Base-by-base conservation (phyloP, 192 early-diverging fungal genomes). In the Mortierella hygrophila region DNA sequence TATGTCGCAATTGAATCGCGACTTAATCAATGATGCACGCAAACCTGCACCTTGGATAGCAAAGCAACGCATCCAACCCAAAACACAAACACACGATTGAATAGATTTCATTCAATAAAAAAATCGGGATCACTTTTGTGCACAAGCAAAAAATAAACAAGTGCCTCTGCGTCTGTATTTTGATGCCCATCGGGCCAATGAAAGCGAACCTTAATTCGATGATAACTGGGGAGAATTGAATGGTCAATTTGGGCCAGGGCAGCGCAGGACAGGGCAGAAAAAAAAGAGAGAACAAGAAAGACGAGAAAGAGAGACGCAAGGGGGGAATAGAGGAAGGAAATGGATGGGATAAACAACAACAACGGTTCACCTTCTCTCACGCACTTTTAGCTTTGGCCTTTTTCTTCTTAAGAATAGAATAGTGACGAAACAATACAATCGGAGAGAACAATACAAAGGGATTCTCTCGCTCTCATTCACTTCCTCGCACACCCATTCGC, bases 331-430 rank as follows among this genome's bases (percentile, higher is more conserved):
- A 60, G 55, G n/a, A 26, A 60, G 55, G n/a, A 60, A 60, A 26
- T 60, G 55, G 60, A 65, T 65, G 60, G 60, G 29, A 65, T 29
- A 65, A 60, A 65, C 60, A 26, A 60, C 55, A 65, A 65, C 60
- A 65, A 65, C 60, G 60, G 60, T 32, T 35, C 29, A 15, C 60
- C 11, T 10, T 15, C 49, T 20, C 18, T 18, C 16, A 49, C 18
- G 16, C 49, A 15, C 0, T 15, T 65, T 65, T 32, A 26, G n/a
- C 8, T 60, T 26, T 23, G 20, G 4, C n/a, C 7, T 29, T 65
- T 35, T 65, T 32, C 11, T 32, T 18, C 16, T 49, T 18, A 49
- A 18, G 3, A 65, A 65, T 32, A 29, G 60, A 65, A 65, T 65
- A 23, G n/a, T 5, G 49, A 52, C 10, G 10, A 63, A 63, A 32